Conservation (phyloP, 805 yeast genomes). For the Schizosaccharomyces osmophilus region DNA sequence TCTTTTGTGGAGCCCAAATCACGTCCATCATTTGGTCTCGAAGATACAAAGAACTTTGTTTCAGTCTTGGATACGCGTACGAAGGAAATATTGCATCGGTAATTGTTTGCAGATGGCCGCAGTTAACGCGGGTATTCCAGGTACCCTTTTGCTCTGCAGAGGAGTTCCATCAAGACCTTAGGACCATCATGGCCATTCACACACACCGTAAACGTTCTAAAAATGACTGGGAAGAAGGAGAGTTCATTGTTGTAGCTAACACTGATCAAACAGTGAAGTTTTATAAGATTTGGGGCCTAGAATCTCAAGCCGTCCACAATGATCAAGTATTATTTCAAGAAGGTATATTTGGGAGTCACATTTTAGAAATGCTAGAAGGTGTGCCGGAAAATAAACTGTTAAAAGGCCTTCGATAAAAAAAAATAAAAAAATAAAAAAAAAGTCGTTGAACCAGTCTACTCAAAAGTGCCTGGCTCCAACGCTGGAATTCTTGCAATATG, state of each 20-base stretch:
- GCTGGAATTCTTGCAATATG: background rate
- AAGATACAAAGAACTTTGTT: conserved; percentile 2
- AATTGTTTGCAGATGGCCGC: background rate
- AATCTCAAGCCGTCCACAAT: background rate
- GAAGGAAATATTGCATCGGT: background rate
- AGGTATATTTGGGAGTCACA: conserved; percentile 11
- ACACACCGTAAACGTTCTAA: conserved; percentile 28
- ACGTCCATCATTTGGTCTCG: conserved; percentile 10
- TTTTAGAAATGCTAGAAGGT: conserved; percentile 10
- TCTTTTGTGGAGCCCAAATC: conserved; percentile 36
- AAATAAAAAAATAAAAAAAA: background rate
- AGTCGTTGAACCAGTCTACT: background rate
- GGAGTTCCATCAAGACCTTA: conserved; percentile 23
- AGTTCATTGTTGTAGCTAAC: conserved; percentile 42
- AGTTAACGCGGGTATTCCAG: conserved; percentile 17
- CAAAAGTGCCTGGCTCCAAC: background rate
- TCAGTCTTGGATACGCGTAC: background rate
- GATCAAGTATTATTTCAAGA: conserved; percentile 6
- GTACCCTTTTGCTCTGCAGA: conserved; percentile 40
- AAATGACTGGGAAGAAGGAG: conserved; percentile 28
- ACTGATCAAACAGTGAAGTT: conserved; percentile 59
- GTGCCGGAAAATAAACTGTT: conserved; percentile 5
- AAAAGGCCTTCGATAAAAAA: background rate
- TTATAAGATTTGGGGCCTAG: conserved; percentile 40
- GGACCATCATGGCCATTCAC: background rate